Evolutionary conservation across 768 basidiomycete species (phyloP).

Genomic region (Psilocybe tampanensis): DNA sequence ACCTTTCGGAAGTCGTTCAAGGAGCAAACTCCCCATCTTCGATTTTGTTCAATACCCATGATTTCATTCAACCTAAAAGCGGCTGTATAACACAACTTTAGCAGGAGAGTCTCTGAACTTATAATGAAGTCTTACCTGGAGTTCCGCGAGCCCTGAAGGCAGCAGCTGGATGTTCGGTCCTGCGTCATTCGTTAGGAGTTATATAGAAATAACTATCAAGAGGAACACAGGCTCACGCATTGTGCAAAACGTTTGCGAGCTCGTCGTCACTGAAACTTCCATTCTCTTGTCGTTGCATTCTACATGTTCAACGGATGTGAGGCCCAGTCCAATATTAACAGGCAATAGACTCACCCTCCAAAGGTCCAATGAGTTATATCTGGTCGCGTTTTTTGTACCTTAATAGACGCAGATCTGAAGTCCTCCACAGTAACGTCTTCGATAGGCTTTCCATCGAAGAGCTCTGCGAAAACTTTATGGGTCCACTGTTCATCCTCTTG

Average conservation of each 20-base stretch:
- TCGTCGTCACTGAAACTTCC: slow-evolving; percentile 71
- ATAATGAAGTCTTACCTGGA: slow-evolving; percentile 40
- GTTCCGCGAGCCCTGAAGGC: slow-evolving; percentile 79
- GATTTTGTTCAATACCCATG: slow-evolving; percentile 81
- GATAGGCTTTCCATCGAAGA: slow-evolving; percentile 56
- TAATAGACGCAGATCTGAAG: slow-evolving; percentile 49
- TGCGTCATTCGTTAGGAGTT: slow-evolving; percentile 21
- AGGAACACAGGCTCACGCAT: slow-evolving; percentile 21
- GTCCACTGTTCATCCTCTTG: slow-evolving; percentile 74
- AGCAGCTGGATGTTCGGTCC: slow-evolving; percentile 71
- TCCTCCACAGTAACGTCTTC: slow-evolving; percentile 50
- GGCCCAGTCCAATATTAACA: neutral
- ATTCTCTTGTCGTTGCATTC: slow-evolving; percentile 61
- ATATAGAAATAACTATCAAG: neutral
- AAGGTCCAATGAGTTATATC: slow-evolving; percentile 68
- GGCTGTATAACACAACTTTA: slow-evolving; percentile 25
- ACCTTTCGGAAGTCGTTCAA: slow-evolving; percentile 80
- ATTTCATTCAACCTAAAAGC: slow-evolving; percentile 78
- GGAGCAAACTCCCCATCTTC: slow-evolving; percentile 80
- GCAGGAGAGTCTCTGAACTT: neutral
- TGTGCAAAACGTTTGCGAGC: slow-evolving; percentile 65
- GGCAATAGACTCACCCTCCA: slow-evolving; percentile 45
- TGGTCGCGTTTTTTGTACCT: slow-evolving; percentile 41
- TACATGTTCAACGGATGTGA: slow-evolving; percentile 25
- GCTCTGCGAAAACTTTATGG: slow-evolving; percentile 41